Evolutionary conservation across 2,329 filamentous ascomycete genomes (phyloP), one percentile per base, ranked within the genome.

Genomic region (Penicillium fuscoglaucum): DNA sequence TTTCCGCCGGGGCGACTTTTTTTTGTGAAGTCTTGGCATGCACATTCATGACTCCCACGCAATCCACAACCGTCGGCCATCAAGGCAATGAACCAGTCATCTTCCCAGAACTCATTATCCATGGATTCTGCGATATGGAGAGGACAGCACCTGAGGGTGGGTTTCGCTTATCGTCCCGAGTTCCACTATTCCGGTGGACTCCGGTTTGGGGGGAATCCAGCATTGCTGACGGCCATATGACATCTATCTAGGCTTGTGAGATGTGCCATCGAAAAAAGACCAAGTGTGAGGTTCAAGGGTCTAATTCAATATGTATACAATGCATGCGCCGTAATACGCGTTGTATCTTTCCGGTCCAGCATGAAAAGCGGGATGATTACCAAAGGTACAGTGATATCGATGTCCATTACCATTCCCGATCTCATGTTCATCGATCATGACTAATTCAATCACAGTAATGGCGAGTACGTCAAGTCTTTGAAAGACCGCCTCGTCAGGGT

Each of bases 291-390:
- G 90, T 92, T 66, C 95, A 95, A 78, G 84, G 92, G 70, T 91
- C 91, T 26, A 84, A 88, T 52, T 35, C 56, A 8, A 49, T 61
- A 21, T 97, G 93, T 78, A 89, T 89, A 6, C 93, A 96, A 77
- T 97, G 93, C 76, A 87, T 88, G 72, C 96, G 96, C 74, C 96
- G 96, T 81, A 96, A 96, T 81, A 95, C 90, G 7, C 90, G 93
- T 68, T 97, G 93, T 77, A 85, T 95, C 68, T 96, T 96, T 73
- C 96, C 92, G 2, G 89, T 95, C 71, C 90, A 95, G 45, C 91
- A 96, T 79, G 96, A 96, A 85, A 96, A 96, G 82, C 84, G 91
- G 61, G 91, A 89, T 72, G 90, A 91, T 59, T 90, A 90, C 1
- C 96, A 96, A 80, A 93, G 93, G 91, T 95, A 82, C 63, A 29